Base-by-base conservation (phyloP, 1,284 basidiomycete species). In the Puccinia polysora region DNA sequence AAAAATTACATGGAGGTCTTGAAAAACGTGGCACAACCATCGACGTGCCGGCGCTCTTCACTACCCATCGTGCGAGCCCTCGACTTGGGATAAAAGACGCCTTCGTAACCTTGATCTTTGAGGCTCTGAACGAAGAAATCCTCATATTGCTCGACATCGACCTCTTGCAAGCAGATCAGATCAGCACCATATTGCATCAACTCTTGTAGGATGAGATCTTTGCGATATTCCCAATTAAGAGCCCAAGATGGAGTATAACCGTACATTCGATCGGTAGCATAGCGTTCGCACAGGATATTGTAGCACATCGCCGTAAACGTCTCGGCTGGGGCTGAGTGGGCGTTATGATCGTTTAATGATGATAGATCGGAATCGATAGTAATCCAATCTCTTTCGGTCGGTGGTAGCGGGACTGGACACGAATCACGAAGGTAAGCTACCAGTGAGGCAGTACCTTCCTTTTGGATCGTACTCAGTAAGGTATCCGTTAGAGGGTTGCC, bases 201-300 rank as follows among this genome's bases (percentile, higher is more conserved):
- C 82, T 98, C 94, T 65, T 88, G 85, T 76, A 97, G 79, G 75
- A 99, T 93, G 73, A 91, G 83, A 75, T 92, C 89, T 81, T 92
- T 94, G 74, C 96, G 86, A 80, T 96, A 97, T 52, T 89, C 87
- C 96, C 96, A 99, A 49, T 86, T 84, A 43, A 99, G 83, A 0
- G 96, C 96, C 94, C 95, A 97, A 4, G 88, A 85, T 0, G 96
- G 95, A 0, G 95, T 97, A 81, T 99, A 99, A 10, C 92, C 93
- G 81, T 98, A 98, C 81, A 97, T 83, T 75, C 87, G 84, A 77
- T 89, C 86, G 28, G 95, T 95, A 18, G 96, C 96, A 78, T 87
- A 90, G 78, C 87, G 86, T 78, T 95, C 90, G 81, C 91, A 96
- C 14, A 99, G 86, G 75, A 97, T 93, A 81, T 99, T 99, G 84